Percentiles rank a stretch among this genome's conserved stretches.
Evolutionary conservation across 306 rosid genomes (phyloP).

Genomic region (Inga leiocalycina): DNA sequence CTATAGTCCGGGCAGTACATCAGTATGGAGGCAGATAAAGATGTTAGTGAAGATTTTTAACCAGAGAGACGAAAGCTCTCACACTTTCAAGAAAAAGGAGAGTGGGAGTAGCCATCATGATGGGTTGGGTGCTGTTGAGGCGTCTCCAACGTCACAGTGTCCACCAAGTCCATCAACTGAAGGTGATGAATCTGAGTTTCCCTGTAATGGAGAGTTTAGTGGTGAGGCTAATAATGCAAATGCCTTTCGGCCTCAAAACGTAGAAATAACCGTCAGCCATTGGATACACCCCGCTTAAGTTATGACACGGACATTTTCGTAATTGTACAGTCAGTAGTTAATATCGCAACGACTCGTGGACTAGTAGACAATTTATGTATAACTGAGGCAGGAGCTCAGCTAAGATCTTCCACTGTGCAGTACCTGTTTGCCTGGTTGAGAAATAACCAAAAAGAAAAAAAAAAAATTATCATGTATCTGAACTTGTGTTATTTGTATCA

Average conservation of each 20-base stretch:
- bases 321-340: no score
- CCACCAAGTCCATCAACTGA: background rate
- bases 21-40: constrained; percentile 37
- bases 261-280: background rate
- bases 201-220: background rate
- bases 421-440: no score
- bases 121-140: background rate
- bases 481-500: no score
- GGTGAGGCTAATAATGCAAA: background rate
- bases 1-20: background rate
- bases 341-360: no score
- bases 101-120: background rate
- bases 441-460: no score
- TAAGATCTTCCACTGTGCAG: no score
- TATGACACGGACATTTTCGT: background rate
- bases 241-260: background rate
- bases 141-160: background rate
- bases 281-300: background rate
- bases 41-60: constrained; percentile 33
- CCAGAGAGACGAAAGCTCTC: constrained; percentile 42
- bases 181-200: background rate
- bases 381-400: no score
- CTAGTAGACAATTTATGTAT: no score
- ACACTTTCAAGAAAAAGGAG: constrained; percentile 42
- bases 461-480: no score